phyloP scores from a whole-genome alignment of 768 basidiomycete genomes.

The Tricholoma flavovirens region DNA sequence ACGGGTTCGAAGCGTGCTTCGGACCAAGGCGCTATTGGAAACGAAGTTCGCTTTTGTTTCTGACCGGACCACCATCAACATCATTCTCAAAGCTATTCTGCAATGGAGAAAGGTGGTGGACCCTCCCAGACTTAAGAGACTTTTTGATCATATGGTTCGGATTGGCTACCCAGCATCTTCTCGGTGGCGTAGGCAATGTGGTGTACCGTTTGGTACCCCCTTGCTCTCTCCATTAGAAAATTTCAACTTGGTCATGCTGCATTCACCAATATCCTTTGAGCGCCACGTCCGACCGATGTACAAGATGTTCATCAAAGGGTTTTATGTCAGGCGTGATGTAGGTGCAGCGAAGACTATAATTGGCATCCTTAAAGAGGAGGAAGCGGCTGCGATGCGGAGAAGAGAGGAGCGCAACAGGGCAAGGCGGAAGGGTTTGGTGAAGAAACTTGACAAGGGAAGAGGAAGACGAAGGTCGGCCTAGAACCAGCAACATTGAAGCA shows the following conservation, averaged over 20 bases:
- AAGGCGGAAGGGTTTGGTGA: conserved; percentile 26
- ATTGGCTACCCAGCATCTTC: conserved; percentile 49
- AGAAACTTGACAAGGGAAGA: conserved; percentile 11
- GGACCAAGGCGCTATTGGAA: conserved; percentile 37
- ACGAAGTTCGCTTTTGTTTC: conserved; percentile 44
- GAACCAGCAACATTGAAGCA: no score
- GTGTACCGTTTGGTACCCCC: conserved; percentile 42
- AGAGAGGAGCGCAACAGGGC: conserved; percentile 28
- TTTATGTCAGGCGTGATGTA: conserved; percentile 50
- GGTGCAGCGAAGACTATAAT: conserved; percentile 47
- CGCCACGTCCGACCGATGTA: conserved; percentile 64
- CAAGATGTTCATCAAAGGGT: conserved; percentile 66
- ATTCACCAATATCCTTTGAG: conserved; percentile 44
- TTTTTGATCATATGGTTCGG: conserved; percentile 63
- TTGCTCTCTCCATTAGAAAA: conserved; percentile 8
- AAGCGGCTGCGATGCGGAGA: conserved; percentile 20
- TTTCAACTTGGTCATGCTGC: conserved; percentile 31
- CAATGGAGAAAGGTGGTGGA: conserved; percentile 43
- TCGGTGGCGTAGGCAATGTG: conserved; percentile 21
- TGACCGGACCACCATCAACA: conserved; percentile 68
- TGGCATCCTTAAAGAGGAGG: conserved; percentile 48
- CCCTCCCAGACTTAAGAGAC: conserved; percentile 34
- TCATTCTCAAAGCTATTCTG: conserved; percentile 57
- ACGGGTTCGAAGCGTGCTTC: conserved; percentile 38
- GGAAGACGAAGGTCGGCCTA: background rate